Base-by-base conservation (phyloP, 75 land plant genomes). In the Larix kaempferi region DNA sequence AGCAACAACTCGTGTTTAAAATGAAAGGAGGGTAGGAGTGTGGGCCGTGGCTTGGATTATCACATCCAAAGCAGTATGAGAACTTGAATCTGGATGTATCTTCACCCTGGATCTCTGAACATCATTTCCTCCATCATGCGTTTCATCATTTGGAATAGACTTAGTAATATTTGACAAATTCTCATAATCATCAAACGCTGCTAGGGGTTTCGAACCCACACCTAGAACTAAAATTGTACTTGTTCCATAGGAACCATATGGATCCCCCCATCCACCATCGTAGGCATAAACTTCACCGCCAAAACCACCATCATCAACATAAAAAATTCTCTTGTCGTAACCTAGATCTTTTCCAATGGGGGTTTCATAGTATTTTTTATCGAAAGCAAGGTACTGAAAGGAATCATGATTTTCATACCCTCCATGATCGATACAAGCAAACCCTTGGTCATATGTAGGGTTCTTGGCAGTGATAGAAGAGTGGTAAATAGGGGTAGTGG, bases 21-120 rank as follows among this genome's bases (percentile, higher is more conserved):
- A 29, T 1, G 33, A 29, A 29, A 29, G 33, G 33, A 29, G 33
- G 59, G 59, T 17, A 57, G 19, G 13, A 57, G 17, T 13, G n/a
- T n/a, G n/a, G n/a, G n/a, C n/a, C n/a, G 19, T 17, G 59, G 94
- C 99, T 91, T 96, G 99, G 66, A 97, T 94, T 44, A 96, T 84
- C 3, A 96, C 95, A 79, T 96, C 94, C 89, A 84, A 86, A 57
- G 88, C 63, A 57, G 80, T 60, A 67, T 78, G 81, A 14, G 87
- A 88, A 55, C 78, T 66, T 17, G 81, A 69, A 65, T 94, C 99
- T 35, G 93, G 75, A 69, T 92, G 78, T 13, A 96, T 56, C 86
- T 94, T 96, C 8, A 94, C 99, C 10, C 91, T 83, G 59, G 87
- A 96, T 80, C 94, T 96, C 87, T 92, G 97, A 17, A 94, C 88